phyloP scores from a whole-genome alignment of 768 basidiomycete species.

The Macrolepiota albuminosa region DNA sequence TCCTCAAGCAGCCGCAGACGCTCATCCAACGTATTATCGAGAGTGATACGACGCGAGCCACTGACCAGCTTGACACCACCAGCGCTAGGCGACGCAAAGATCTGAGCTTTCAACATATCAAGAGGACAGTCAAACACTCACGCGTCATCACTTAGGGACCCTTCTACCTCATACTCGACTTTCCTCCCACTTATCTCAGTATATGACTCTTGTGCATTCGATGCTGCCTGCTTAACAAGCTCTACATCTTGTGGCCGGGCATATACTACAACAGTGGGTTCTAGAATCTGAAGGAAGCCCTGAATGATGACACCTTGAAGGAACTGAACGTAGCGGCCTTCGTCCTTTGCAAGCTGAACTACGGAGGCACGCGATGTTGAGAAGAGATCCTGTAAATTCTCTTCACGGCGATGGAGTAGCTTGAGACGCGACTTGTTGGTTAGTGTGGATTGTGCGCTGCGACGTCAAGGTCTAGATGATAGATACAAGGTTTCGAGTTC shows the following conservation, averaged over 20 bases:
- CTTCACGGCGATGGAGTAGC: conserved; percentile 87
- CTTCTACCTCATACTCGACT: conserved; percentile 55
- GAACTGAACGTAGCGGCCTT: conserved; percentile 73
- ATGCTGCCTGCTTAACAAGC: conserved; percentile 57
- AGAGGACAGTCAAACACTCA: conserved; percentile 29
- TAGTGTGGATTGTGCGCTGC: conserved; percentile 88
- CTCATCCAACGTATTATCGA: conserved; percentile 95
- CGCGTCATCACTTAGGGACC: conserved; percentile 63
- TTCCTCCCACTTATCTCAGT: conserved; percentile 73
- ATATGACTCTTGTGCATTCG: conserved; percentile 60
- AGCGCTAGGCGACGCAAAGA: conserved; percentile 43
- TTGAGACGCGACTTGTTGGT: conserved; percentile 94
- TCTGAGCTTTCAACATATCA: background rate
- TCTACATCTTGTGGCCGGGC: conserved; percentile 65
- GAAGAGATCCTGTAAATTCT: conserved; percentile 89
- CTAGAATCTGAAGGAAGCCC: conserved; percentile 78
- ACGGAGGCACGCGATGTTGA: conserved; percentile 60
- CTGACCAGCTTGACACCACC: conserved; percentile 81
- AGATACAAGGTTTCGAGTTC: conserved; percentile 5
- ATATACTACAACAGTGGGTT: conserved; percentile 62
- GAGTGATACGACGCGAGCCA: conserved; percentile 71
- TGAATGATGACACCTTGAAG: conserved; percentile 83
- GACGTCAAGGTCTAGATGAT: background rate
- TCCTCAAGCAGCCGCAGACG: conserved; percentile 86
- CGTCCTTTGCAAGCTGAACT: conserved; percentile 55